Evolutionary conservation across 352 stramenopile species (phyloP).

Genomic region (Phytophthora macrochlamydospora): DNA sequence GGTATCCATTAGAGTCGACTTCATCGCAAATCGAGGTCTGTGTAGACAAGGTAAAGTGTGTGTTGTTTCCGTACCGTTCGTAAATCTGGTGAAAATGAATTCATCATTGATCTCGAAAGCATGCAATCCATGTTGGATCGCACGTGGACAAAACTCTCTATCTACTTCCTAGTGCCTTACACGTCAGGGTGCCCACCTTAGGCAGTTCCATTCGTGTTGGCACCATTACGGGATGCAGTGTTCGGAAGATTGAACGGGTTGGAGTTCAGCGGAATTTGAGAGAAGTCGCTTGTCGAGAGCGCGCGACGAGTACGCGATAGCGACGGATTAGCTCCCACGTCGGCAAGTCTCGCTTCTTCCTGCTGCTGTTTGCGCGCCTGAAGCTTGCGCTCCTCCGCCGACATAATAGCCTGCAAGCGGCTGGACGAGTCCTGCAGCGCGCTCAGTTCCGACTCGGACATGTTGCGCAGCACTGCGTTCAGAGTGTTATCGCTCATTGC

Average conservation of each 20-base stretch:
- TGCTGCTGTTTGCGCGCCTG: slow-evolving; percentile 36
- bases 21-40: background rate
- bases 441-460: slow-evolving; percentile 71
- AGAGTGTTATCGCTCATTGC: slow-evolving; percentile 76
- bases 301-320: slow-evolving; percentile 59
- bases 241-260: slow-evolving; percentile 22
- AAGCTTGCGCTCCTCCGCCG: slow-evolving; percentile 49
- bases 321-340: slow-evolving; percentile 41
- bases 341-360: slow-evolving; percentile 29
- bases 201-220: slow-evolving; percentile 12
- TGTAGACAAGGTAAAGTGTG: background rate
- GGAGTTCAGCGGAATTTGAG: slow-evolving; percentile 32
- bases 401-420: slow-evolving; percentile 67
- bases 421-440: slow-evolving; percentile 67
- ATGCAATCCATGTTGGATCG: background rate
- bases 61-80: background rate
- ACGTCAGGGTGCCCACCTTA: slow-evolving; percentile 14
- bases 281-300: slow-evolving; percentile 70
- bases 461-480: slow-evolving; percentile 61
- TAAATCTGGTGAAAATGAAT: background rate
- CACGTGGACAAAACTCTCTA: slow-evolving; percentile 3
- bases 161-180: slow-evolving; percentile 23
- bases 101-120: background rate
- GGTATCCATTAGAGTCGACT: no score
- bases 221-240: slow-evolving; percentile 13